Evolutionary conservation across 768 basidiomycete species (phyloP).

Genomic region (Cubamyces sp.): DNA sequence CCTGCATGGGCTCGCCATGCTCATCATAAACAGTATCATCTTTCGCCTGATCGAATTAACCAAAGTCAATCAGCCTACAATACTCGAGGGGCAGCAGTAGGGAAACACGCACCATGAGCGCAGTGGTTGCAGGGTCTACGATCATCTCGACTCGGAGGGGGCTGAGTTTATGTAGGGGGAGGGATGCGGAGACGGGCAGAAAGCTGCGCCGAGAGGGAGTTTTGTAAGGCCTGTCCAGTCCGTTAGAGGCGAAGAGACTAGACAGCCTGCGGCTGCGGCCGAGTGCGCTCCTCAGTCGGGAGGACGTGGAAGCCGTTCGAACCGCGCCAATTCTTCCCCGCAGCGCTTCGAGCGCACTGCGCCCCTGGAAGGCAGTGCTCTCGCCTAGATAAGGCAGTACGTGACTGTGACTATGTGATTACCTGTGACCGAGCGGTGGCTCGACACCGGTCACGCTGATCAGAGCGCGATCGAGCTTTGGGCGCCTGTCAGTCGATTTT

Average conservation of each 20-base stretch:
- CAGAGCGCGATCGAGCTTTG: constrained; percentile 15
- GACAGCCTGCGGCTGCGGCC: constrained; percentile 4
- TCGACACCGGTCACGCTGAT: constrained; percentile 4
- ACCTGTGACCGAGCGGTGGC: neutral
- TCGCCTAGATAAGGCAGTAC: neutral
- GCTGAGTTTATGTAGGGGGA: constrained; percentile 14
- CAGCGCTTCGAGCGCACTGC: constrained; percentile 10
- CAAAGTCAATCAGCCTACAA: neutral
- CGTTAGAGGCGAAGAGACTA: neutral
- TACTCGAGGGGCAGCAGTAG: neutral
- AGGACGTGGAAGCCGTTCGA: constrained; percentile 6
- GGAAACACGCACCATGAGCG: constrained; percentile 23
- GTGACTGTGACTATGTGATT: neutral
- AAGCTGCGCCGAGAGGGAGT: constrained; percentile 4
- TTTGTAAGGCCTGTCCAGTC: constrained; percentile 15
- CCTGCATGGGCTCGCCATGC: constrained; percentile 23
- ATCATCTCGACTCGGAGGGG: constrained; percentile 18
- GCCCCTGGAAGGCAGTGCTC: constrained; percentile 12
- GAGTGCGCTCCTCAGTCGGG: neutral
- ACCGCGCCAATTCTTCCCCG: neutral
- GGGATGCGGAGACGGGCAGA: constrained; percentile 2
- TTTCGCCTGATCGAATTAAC: constrained; percentile 6
- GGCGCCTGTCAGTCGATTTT: constrained; percentile 14
- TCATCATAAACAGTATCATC: constrained; percentile 5
- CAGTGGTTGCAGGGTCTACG: constrained; percentile 22